These are phyloP conservation scores for Paramecium biaurelia DNA, from an alignment of 73 alveolate species.

Conservation along the genomic window DNA sequence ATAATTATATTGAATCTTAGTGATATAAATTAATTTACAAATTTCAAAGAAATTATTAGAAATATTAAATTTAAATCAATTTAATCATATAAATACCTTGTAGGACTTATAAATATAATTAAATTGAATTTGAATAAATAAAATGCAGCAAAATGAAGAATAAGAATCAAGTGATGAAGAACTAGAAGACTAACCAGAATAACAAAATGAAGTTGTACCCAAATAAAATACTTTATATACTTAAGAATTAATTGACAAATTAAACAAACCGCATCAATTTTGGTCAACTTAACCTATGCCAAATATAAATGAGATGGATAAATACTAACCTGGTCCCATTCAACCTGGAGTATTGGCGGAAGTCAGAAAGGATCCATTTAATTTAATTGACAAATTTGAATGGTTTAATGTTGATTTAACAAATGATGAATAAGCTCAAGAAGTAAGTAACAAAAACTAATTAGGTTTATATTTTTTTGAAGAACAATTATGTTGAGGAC, in stretches of 20 bases:
- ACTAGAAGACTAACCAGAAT: background rate
- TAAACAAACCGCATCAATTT: constrained; percentile 83
- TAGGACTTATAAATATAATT: background rate
- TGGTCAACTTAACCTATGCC: constrained; percentile 96
- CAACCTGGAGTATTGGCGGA: constrained; percentile 79
- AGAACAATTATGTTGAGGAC: constrained; percentile 98
- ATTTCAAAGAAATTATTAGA: background rate
- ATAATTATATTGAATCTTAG: background rate
- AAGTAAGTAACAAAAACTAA: constrained; percentile 47
- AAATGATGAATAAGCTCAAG: constrained; percentile 80
- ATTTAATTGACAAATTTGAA: constrained; percentile 87
- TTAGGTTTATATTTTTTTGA: constrained; percentile 87
- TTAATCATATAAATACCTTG: background rate
- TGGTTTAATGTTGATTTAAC: constrained; percentile 86
- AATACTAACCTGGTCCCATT: constrained; percentile 75
- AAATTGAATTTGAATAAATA: background rate
- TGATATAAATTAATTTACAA: background rate
- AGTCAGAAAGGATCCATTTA: constrained; percentile 79
- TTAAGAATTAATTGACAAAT: constrained; percentile 29
- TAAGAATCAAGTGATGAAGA: background rate
- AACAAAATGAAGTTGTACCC: background rate
- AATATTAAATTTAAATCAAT: background rate
- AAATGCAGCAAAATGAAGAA: background rate
- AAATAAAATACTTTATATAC: background rate
- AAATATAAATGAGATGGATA: constrained; percentile 66